Conservation (phyloP, 176 grass and related monocot genomes). For the Carex littledalei region DNA sequence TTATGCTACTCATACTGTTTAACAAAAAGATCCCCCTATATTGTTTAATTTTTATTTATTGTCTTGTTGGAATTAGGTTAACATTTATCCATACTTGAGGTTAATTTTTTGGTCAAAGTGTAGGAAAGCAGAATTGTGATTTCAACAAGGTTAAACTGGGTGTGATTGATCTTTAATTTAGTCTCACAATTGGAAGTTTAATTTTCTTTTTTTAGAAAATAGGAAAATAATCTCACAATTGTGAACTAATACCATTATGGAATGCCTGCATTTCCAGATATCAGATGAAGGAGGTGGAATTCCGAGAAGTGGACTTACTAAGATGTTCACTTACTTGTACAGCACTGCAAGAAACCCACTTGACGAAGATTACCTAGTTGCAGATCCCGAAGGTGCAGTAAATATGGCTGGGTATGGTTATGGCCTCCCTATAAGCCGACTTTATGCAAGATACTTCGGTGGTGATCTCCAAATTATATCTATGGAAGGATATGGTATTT, state of each 20-base stretch:
- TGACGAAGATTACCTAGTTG: constrained; percentile 34
- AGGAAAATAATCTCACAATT: not conserved
- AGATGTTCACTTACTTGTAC: constrained; percentile 75
- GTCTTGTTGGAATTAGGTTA: not conserved
- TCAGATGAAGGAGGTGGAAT: constrained; percentile 89
- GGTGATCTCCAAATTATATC: constrained; percentile 84
- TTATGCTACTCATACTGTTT: not conserved
- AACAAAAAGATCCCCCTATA: not conserved
- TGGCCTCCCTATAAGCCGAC: constrained; percentile 52
- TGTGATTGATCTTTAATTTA: not conserved
- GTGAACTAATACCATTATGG: not conserved
- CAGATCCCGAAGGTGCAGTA: constrained; percentile 18
- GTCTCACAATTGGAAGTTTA: not conserved
- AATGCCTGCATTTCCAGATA: constrained; percentile 33
- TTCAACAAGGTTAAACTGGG: not conserved
- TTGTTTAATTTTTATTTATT: not conserved
- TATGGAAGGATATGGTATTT: constrained; percentile 79
- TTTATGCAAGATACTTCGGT: constrained; percentile 73
- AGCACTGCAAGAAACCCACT: constrained; percentile 67
- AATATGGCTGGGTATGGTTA: constrained; percentile 71
- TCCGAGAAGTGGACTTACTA: constrained; percentile 69
- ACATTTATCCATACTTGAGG: not conserved
- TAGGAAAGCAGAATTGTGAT: not conserved
- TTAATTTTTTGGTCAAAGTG: not conserved
- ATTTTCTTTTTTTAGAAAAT: not conserved